Evolutionary conservation across 306 rosid genomes (phyloP).

Genomic region (Malus fusca): DNA sequence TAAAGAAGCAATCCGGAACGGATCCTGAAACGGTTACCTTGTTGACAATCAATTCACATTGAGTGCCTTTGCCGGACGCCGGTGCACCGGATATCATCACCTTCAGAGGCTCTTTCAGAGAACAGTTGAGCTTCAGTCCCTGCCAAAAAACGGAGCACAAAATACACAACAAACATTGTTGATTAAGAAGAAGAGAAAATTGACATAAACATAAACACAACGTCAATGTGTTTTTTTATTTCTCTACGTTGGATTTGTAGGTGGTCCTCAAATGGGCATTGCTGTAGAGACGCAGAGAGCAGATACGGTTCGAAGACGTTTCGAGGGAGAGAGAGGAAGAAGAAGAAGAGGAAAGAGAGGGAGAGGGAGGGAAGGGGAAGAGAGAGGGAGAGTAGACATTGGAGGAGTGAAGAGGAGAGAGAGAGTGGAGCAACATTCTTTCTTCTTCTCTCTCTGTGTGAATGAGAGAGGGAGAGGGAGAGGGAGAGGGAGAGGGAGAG

Average conservation of each 20-base stretch:
- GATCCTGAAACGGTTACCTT: slow-evolving; percentile 33
- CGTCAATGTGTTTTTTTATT: neutral
- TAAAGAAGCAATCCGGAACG: too few relatives aligned
- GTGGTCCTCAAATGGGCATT: slow-evolving; percentile 20
- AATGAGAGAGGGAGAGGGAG: slow-evolving; percentile 1
- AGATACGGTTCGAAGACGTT: slow-evolving; percentile 32
- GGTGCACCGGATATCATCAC: slow-evolving; percentile 97
- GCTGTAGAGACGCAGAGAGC: slow-evolving; percentile 25
- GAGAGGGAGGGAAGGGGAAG: slow-evolving; percentile 15
- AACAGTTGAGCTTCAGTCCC: slow-evolving; percentile 52
- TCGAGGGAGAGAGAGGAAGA: slow-evolving; percentile 14
- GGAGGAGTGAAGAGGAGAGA: slow-evolving; percentile 39
- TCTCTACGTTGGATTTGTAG: slow-evolving; percentile 37
- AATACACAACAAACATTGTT: neutral
- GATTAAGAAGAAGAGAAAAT: neutral
- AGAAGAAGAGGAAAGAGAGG: slow-evolving; percentile 21
- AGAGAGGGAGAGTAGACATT: slow-evolving; percentile 28
- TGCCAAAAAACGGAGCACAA: slow-evolving; percentile 14
- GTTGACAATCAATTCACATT: slow-evolving; percentile 73
- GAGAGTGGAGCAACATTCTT: slow-evolving; percentile 39
- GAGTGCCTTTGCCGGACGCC: slow-evolving; percentile 95
- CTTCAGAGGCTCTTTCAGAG: slow-evolving; percentile 57
- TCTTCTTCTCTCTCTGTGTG: neutral
- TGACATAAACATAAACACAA: neutral
- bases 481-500: neutral